Percentiles rank a stretch among this genome's conserved stretches.
These are phyloP conservation scores for Dinochytrium kinnereticum DNA, from an alignment of 371 early-diverging fungal species.

Conservation along the genomic window DNA sequence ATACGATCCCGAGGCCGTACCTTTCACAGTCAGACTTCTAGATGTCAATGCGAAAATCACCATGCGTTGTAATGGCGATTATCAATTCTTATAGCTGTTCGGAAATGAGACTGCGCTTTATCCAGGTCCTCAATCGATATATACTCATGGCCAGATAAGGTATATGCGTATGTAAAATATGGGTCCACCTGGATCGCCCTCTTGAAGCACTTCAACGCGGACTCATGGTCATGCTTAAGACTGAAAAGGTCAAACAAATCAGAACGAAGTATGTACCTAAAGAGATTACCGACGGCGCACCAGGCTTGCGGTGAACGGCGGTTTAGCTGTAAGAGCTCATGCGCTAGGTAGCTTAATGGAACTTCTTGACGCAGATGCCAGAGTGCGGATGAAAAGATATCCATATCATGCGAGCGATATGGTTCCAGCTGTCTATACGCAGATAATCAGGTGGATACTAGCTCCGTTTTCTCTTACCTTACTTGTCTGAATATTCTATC, in stretches of 20 bases:
- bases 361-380: slow-evolving; percentile 78
- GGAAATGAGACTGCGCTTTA: slow-evolving; percentile 70
- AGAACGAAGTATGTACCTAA: slow-evolving; percentile 44
- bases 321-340: slow-evolving; percentile 65
- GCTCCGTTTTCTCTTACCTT: slow-evolving; percentile 12
- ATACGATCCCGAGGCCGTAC: slow-evolving; percentile 74
- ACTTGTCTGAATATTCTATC: slow-evolving; percentile 20
- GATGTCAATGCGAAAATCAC: slow-evolving; percentile 40
- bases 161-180: slow-evolving; percentile 73
- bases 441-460: neutral
- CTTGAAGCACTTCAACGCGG: slow-evolving; percentile 74
- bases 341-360: slow-evolving; percentile 68
- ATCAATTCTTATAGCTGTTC: slow-evolving; percentile 69
- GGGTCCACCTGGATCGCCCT: slow-evolving; percentile 76
- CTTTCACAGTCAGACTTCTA: slow-evolving; percentile 38
- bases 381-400: slow-evolving; percentile 72
- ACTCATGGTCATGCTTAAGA: slow-evolving; percentile 69
- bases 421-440: slow-evolving; percentile 59
- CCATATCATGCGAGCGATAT: slow-evolving; percentile 69
- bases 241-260: slow-evolving; percentile 23
- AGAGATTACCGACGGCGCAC: slow-evolving; percentile 78
- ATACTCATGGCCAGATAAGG: slow-evolving; percentile 82
- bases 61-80: slow-evolving; percentile 79
- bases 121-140: slow-evolving; percentile 72
- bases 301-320: slow-evolving; percentile 74